Conservation (phyloP, 129 eudicot genomes). For the Centella asiatica region DNA sequence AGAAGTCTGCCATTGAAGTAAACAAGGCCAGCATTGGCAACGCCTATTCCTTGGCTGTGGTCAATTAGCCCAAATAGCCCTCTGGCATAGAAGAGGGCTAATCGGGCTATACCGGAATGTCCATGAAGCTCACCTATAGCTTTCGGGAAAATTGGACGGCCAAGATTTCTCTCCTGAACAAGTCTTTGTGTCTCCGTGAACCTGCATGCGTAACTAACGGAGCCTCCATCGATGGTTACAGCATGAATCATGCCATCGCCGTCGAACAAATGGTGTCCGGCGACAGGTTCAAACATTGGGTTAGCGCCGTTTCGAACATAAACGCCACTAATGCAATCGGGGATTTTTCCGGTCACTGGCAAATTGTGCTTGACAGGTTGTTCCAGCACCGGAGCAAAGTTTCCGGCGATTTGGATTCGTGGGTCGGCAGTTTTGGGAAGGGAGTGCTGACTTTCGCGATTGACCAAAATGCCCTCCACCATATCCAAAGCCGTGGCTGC, state of each 20-base stretch:
- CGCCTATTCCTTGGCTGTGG: not conserved
- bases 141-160: not conserved
- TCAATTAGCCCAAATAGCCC: constrained; percentile 3
- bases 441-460: not conserved
- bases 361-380: not conserved
- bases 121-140: constrained; percentile 7
- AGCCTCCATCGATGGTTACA: not conserved
- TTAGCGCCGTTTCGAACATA: constrained; percentile 1
- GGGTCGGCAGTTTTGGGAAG: constrained; percentile 3
- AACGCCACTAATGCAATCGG: constrained; percentile 8
- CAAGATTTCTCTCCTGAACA: constrained; percentile 3
- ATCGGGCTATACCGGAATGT: constrained; percentile 7
- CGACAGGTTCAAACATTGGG: constrained; percentile 1
- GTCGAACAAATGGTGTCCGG: constrained; percentile 7
- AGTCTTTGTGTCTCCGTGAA: constrained; percentile 4
- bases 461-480: not conserved
- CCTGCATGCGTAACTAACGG: constrained; percentile 2
- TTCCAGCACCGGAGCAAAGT: constrained; percentile 6
- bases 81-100: constrained; percentile 4
- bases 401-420: not conserved
- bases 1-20: constrained; percentile 5
- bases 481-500: constrained; percentile 3
- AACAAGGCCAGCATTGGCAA: constrained; percentile 5
- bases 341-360: not conserved
- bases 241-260: constrained; percentile 7